Evolutionary conservation across 2,329 filamentous ascomycete species (phyloP).

Genomic region (Monilinia polystroma): DNA sequence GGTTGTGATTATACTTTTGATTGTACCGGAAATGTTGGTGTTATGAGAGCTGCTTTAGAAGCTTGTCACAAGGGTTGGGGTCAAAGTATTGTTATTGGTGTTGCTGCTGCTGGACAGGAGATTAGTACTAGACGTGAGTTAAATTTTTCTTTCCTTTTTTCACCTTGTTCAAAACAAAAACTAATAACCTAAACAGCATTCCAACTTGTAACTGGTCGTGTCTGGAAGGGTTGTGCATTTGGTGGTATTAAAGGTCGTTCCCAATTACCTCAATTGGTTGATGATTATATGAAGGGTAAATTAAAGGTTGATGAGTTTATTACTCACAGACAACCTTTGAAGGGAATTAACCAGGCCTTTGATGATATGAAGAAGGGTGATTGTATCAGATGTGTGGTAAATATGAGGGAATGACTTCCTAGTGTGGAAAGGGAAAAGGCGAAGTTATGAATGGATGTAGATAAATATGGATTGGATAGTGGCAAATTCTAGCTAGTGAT

Average conservation of each 20-base stretch:
- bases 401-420: slow-evolving; percentile 47
- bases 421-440: background rate
- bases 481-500: background rate
- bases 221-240: slow-evolving; percentile 98
- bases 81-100: slow-evolving; percentile 95
- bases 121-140: slow-evolving; percentile 87
- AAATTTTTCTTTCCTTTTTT: slow-evolving; percentile 12
- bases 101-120: slow-evolving; percentile 93
- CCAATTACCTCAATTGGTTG: slow-evolving; percentile 82
- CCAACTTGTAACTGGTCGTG: slow-evolving; percentile 95
- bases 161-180: background rate
- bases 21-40: slow-evolving; percentile 94
- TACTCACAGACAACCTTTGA: slow-evolving; percentile 83
- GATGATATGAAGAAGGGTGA: slow-evolving; percentile 93
- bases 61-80: slow-evolving; percentile 99
- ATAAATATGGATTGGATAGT: background rate
- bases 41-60: slow-evolving; percentile 94
- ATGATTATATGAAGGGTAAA: slow-evolving; percentile 83
- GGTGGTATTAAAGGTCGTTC: slow-evolving; percentile 97
- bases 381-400: slow-evolving; percentile 93
- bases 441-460: background rate
- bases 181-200: slow-evolving; percentile 61
- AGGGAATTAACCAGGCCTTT: slow-evolving; percentile 86
- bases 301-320: slow-evolving; percentile 99
- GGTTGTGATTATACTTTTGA: slow-evolving; percentile 99